Evolutionary conservation across 352 stramenopile species (phyloP).

Genomic region (Globisporangium spiculum): DNA sequence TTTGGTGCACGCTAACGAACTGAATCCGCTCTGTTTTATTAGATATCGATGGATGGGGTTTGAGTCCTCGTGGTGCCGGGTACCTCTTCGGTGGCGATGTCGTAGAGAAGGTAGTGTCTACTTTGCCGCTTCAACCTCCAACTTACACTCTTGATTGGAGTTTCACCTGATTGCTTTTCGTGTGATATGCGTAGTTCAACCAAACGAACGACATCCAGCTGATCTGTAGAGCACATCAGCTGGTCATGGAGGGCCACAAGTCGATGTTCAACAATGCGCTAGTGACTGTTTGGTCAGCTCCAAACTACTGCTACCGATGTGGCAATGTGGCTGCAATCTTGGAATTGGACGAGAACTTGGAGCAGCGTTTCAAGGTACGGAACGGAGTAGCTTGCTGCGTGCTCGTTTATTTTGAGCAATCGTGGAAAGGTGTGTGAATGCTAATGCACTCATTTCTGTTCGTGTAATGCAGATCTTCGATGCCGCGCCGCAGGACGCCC

Average conservation of each 20-base stretch:
- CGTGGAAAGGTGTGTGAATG: slow-evolving; percentile 9
- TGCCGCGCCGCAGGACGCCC: slow-evolving; percentile 95
- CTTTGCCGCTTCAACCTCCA: background rate
- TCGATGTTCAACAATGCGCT: slow-evolving; percentile 98
- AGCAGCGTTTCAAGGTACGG: slow-evolving; percentile 83
- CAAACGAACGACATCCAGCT: slow-evolving; percentile 97
- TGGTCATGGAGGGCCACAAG: slow-evolving; percentile 92
- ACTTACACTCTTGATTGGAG: background rate
- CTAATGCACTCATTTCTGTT: slow-evolving; percentile 1
- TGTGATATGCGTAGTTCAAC: slow-evolving; percentile 87
- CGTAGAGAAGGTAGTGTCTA: slow-evolving; percentile 84
- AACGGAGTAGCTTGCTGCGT: background rate
- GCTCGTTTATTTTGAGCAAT: slow-evolving; percentile 14
- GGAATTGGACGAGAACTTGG: slow-evolving; percentile 97
- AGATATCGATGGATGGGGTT: slow-evolving; percentile 98
- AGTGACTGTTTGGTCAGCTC: slow-evolving; percentile 98
- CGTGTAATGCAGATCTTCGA: slow-evolving; percentile 92
- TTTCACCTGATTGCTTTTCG: background rate
- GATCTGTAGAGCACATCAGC: slow-evolving; percentile 98
- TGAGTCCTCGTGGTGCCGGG: slow-evolving; percentile 95
- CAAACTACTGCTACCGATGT: slow-evolving; percentile 99
- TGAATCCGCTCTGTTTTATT: slow-evolving; percentile 22
- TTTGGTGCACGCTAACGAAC: slow-evolving; percentile 42
- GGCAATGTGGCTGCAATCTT: slow-evolving; percentile 98
- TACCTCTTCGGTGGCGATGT: slow-evolving; percentile 99